phyloP scores from a whole-genome alignment of 2,329 filamentous ascomycete species.

The Penicillium sp. region DNA sequence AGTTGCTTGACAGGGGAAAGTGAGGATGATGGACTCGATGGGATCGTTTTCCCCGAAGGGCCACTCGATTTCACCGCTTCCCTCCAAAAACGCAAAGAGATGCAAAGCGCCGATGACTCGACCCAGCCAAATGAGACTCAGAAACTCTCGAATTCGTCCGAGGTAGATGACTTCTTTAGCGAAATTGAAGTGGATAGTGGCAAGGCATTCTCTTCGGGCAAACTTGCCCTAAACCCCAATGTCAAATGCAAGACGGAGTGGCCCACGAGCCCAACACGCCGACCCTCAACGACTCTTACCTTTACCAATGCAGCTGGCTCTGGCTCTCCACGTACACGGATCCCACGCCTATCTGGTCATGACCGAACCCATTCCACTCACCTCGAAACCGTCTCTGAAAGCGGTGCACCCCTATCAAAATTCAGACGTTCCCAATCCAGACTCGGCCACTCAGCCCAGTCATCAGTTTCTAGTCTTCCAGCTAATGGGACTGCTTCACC shows the following conservation, averaged over 20 bases:
- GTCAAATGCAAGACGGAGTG: conserved; percentile 80
- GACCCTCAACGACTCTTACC: conserved; percentile 80
- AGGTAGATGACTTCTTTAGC: conserved; percentile 76
- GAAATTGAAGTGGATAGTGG: conserved; percentile 86
- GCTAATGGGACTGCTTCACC: conserved; percentile 65
- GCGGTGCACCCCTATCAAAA: conserved; percentile 71
- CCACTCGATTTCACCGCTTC: conserved; percentile 82
- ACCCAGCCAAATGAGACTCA: conserved; percentile 36
- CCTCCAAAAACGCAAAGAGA: conserved; percentile 70
- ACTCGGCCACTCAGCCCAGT: conserved; percentile 69
- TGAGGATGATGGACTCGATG: conserved; percentile 89
- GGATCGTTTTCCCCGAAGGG: conserved; percentile 81
- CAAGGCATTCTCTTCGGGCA: conserved; percentile 78
- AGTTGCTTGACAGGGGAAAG: conserved; percentile 91
- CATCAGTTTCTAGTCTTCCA: conserved; percentile 67
- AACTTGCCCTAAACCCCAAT: conserved; percentile 86
- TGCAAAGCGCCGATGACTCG: conserved; percentile 35
- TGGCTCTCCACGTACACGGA: conserved; percentile 62
- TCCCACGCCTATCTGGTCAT: conserved; percentile 76
- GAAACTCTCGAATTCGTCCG: conserved; percentile 28
- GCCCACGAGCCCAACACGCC: conserved; percentile 69
- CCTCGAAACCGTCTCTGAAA: conserved; percentile 92
- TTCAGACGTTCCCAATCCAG: conserved; percentile 69
- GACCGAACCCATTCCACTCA: conserved; percentile 71
- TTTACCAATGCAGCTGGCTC: conserved; percentile 78